Evolutionary conservation across 148 eudicot species (phyloP).

Genomic region (Selenicereus undatus): DNA sequence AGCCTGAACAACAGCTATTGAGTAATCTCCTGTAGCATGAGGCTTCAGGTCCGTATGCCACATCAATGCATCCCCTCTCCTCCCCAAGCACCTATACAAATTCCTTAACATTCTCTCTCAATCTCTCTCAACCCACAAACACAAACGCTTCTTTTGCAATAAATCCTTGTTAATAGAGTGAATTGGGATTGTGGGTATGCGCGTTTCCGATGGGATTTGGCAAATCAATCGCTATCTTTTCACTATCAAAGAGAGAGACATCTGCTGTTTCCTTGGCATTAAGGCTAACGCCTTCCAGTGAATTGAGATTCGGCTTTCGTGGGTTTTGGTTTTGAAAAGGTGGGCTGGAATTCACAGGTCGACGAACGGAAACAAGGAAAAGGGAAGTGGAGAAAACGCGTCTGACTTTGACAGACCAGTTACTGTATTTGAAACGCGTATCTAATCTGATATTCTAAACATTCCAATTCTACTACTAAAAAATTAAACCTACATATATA

Average conservation of each 20-base stretch:
- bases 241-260: neutral
- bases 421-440: neutral
- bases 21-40: slow-evolving; percentile 82
- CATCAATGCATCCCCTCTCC: slow-evolving; percentile 54
- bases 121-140: slow-evolving; percentile 11
- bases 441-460: neutral
- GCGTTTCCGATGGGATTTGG: neutral
- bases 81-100: slow-evolving; percentile 40
- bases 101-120: slow-evolving; percentile 44
- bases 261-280: neutral
- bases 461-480: neutral
- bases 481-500: neutral
- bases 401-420: neutral
- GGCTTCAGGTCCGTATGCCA: slow-evolving; percentile 84
- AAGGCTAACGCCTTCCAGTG: neutral
- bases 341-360: neutral
- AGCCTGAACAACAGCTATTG: slow-evolving; percentile 90
- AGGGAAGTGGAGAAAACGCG: neutral
- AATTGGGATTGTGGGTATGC: neutral
- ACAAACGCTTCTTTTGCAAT: too few relatives aligned
- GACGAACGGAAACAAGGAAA: neutral
- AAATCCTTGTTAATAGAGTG: neutral
- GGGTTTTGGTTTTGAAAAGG: neutral
- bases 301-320: neutral
- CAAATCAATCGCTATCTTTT: neutral